Evolutionary conservation across 2,329 filamentous ascomycete species (phyloP).

Genomic region (Hypoxylon sp.): DNA sequence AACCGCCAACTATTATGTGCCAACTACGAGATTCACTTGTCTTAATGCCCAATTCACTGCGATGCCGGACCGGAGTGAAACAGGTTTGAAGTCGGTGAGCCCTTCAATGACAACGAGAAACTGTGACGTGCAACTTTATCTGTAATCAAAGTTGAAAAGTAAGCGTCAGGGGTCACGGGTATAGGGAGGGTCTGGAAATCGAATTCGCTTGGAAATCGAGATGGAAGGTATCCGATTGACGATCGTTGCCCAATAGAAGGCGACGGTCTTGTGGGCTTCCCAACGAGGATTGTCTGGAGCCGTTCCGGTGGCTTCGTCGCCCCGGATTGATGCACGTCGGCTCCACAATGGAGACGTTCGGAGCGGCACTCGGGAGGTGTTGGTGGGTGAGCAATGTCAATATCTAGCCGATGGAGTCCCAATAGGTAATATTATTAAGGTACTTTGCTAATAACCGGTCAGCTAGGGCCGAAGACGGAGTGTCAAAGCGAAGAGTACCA

Average conservation of each 20-base stretch:
- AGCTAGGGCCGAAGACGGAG: slow-evolving; percentile 49
- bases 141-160: slow-evolving; percentile 6
- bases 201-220: slow-evolving; percentile 19
- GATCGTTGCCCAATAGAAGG: slow-evolving; percentile 27
- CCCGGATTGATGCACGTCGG: slow-evolving; percentile 43
- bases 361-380: slow-evolving; percentile 44
- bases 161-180: slow-evolving; percentile 1
- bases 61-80: slow-evolving; percentile 28
- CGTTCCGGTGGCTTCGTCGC: slow-evolving; percentile 42
- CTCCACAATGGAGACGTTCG: slow-evolving; percentile 47
- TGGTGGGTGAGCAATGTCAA: slow-evolving; percentile 31
- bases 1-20: not conserved
- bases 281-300: slow-evolving; percentile 30
- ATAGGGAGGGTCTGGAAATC: not conserved
- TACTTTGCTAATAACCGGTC: slow-evolving; percentile 37
- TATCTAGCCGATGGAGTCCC: slow-evolving; percentile 25
- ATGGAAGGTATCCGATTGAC: slow-evolving; percentile 39
- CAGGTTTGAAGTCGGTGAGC: slow-evolving; percentile 17
- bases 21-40: not conserved
- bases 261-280: slow-evolving; percentile 11
- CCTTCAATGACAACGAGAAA: not conserved
- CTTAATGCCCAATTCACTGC: slow-evolving; percentile 16
- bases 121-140: slow-evolving; percentile 2
- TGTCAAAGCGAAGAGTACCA: slow-evolving; percentile 8
- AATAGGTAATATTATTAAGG: slow-evolving; percentile 40